Percentiles rank a stretch among this genome's conserved stretches.
Evolutionary conservation across 2,329 filamentous ascomycete genomes (phyloP).

Genomic region (Diaporthe longicolla): DNA sequence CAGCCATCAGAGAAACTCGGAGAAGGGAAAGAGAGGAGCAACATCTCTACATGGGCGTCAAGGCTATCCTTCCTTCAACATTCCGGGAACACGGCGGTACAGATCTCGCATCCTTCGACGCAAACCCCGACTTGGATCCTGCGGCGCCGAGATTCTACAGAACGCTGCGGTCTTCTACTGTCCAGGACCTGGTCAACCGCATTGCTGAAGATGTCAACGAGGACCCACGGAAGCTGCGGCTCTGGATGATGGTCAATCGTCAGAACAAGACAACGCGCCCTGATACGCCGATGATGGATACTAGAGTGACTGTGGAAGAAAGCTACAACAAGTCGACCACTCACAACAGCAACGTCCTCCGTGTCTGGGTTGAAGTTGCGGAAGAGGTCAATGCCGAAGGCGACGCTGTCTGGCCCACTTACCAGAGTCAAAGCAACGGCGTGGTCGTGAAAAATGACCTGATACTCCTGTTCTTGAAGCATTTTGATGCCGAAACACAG

Average conservation of each 20-base stretch:
- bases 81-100: conserved; percentile 87
- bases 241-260: conserved; percentile 98
- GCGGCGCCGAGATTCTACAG: conserved; percentile 81
- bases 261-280: conserved; percentile 97
- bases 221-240: conserved; percentile 78
- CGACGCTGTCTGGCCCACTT: conserved; percentile 79
- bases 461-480: conserved; percentile 91
- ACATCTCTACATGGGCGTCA: conserved; percentile 90
- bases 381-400: conserved; percentile 77
- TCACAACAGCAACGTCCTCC: conserved; percentile 78
- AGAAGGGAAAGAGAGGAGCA: conserved; percentile 94
- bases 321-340: conserved; percentile 66
- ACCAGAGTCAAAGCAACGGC: conserved; percentile 69
- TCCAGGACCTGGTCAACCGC: conserved; percentile 79
- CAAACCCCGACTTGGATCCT: conserved; percentile 67
- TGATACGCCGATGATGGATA: conserved; percentile 86
- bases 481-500: conserved; percentile 86
- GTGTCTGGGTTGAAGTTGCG: conserved; percentile 88
- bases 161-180: conserved; percentile 79
- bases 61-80: conserved; percentile 84
- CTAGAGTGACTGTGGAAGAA: conserved; percentile 83
- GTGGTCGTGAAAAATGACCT: conserved; percentile 71
- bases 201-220: conserved; percentile 79
- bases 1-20: conserved; percentile 79
- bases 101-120: conserved; percentile 81